Percentiles rank a stretch among this genome's conserved stretches.
Conservation (phyloP, 148 eudicot genomes). For the Camellia sinensis region DNA sequence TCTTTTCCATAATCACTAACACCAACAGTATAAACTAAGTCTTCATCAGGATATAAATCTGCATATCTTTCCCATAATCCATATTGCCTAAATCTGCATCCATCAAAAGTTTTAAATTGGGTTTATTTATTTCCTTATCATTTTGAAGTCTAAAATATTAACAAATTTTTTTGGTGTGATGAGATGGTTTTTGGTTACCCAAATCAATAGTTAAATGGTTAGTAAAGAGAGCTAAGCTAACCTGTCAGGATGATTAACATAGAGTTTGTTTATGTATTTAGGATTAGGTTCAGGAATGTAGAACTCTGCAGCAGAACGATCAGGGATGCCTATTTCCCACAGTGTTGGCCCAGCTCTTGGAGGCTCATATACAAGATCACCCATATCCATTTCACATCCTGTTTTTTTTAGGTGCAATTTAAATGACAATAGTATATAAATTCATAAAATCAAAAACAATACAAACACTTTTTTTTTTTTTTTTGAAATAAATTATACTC, state of each 20-base stretch:
- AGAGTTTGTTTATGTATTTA: constrained; percentile 59
- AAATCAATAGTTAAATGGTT: background rate
- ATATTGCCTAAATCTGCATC: constrained; percentile 68
- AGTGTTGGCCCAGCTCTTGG: constrained; percentile 83
- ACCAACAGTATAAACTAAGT: constrained; percentile 63
- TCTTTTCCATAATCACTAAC: constrained; percentile 59
- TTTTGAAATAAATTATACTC: too few species aligned
- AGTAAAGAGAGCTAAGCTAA: constrained; percentile 1
- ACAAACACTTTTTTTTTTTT: too few species aligned
- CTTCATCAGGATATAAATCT: constrained; percentile 64
- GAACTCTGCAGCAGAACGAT: constrained; percentile 86
- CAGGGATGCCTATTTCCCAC: constrained; percentile 93
- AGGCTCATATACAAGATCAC: constrained; percentile 60
- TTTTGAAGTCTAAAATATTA: too few species aligned
- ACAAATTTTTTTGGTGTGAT: too few species aligned
- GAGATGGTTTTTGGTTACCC: too few species aligned
- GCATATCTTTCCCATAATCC: constrained; percentile 81
- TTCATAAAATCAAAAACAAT: too few species aligned
- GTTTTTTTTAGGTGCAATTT: background rate
- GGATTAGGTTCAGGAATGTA: constrained; percentile 83
- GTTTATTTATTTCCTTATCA: too few species aligned
- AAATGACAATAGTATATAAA: too few species aligned
- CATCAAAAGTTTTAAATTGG: background rate
- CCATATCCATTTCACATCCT: constrained; percentile 50
- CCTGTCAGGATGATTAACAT: constrained; percentile 70